Evolutionary conservation across 1,284 basidiomycete species (phyloP), one percentile per base, ranked within the genome.

Genomic region (Marasmius tenuissimus): DNA sequence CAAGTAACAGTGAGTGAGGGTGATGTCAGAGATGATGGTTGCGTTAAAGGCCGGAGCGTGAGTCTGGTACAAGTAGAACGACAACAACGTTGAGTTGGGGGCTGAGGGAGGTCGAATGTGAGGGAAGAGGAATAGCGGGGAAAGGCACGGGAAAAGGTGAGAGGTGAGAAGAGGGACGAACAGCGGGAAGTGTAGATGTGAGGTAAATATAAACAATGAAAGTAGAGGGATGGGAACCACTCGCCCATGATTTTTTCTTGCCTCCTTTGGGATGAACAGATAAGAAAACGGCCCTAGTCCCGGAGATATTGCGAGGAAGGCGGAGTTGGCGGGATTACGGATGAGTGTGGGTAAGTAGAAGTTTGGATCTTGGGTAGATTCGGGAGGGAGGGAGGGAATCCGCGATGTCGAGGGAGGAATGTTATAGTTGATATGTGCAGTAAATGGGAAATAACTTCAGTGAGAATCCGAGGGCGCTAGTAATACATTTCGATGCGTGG

Each of bases 401-500:
- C 11, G 20, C 9, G 45, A 8, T 20, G 45, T 18, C n/a, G 16
- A 47, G 16, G 20, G 20, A 18, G 45, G 20, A n/a, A 47, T 6
- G 16, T 27, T 27, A n/a, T 8, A 20, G 45, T 5, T 20, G n/a
- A 47, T 47, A 47, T 14, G 20, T 47, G 16, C n/a, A 47, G 45
- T n/a, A n/a, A 47, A 47, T n/a, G 12, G 52, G 34, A 35, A 37
- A 54, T 37, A 54, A 37, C 35, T 54, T 37, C 38, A 20, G 18
- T 34, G 52, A 37, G 37, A 38, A 37, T 54, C 52, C 37, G 52
- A 35, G 37, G 38, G n/a, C 8, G 52, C 60, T 61, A 49, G 57
- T 59, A 62, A 62, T 62, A 62, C 57, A 62, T 51, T 35, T 59
- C 53, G 40, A 45, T 40, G 22, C 27, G 33, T 38, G 57, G 45